Conservation (phyloP, 306 rosid genomes). For the Cucurbita moschata region DNA sequence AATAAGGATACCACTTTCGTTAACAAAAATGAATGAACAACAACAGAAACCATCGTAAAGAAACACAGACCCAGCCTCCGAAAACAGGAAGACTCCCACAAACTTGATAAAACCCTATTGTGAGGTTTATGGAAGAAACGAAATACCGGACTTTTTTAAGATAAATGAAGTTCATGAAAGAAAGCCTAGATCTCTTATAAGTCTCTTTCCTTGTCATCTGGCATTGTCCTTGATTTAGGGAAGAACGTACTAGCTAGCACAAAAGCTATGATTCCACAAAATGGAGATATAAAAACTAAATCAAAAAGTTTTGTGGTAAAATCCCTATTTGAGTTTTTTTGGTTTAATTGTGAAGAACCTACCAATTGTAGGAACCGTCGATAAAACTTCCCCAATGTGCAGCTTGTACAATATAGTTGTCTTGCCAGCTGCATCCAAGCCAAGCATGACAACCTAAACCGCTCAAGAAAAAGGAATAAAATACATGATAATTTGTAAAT, state of each 20-base stretch:
- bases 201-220: neutral
- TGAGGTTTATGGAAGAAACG: no score
- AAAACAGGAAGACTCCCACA: no score
- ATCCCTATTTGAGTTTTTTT: neutral
- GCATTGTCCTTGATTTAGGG: neutral
- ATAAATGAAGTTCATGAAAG: no score
- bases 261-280: neutral
- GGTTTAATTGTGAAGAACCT: constrained; percentile 3
- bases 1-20: no score
- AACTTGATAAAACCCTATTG: no score
- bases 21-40: no score
- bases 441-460: constrained; percentile 86
- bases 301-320: neutral
- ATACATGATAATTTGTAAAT: neutral
- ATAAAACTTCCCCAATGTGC: constrained; percentile 83
- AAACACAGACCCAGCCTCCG: no score
- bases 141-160: no score
- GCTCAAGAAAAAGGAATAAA: constrained; percentile 8
- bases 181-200: no score
- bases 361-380: constrained; percentile 92
- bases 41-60: no score
- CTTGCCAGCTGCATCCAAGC: constrained; percentile 92
- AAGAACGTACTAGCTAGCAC: neutral
- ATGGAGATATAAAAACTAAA: neutral
- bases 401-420: constrained; percentile 84